Base-by-base conservation (phyloP, 192 early-diverging fungal genomes). In the Diversispora eburnea region DNA sequence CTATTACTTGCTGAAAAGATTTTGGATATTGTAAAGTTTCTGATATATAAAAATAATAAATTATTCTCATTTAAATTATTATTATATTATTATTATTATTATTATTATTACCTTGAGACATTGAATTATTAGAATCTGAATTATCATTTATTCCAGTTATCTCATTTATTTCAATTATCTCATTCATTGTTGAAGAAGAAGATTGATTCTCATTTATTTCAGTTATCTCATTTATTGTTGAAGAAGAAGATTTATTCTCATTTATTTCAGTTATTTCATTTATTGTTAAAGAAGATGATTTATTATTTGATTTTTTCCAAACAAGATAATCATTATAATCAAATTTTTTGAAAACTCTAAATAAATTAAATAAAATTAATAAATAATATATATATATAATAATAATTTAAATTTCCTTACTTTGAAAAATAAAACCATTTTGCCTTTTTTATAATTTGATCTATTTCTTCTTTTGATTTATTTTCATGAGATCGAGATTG, bases 371-470 rank as follows among this genome's bases (percentile, higher is more conserved):
- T 8, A 15, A 5, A n/a, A n/a, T n/a, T 39, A 43, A 17, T n/a
- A 65, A 59, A 46, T 42, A 57, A 42, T 55, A 49, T 7, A 45
- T 7, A 42, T 41, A 17, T 15, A 2, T 17, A 41, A n/a, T 0
- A 8, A 39, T 43, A 15, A 62, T 5, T 41, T 6, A 63, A 17
- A 43, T 17, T 25, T 46, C 2, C 19, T 79, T 77, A 83, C 81
- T 77, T 83, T 66, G 75, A 75, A 57, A 78, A 83, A 76, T 83
- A 83, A 72, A 80, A 83, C n/a, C 72, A 77, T 47, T 78, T 80
- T 4, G 81, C 81, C 7, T 76, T 75, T 57, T 78, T 68, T 48
- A 78, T 57, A n/a, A 80, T 6, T 33, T 25, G 39, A 46, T 65
- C 20, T 25, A 46, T 13, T n/a, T 74, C 63, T 5, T 80, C 73